Evolutionary conservation across 78 protist species (phyloP).

Genomic region (Dictyostelium intermedium): DNA sequence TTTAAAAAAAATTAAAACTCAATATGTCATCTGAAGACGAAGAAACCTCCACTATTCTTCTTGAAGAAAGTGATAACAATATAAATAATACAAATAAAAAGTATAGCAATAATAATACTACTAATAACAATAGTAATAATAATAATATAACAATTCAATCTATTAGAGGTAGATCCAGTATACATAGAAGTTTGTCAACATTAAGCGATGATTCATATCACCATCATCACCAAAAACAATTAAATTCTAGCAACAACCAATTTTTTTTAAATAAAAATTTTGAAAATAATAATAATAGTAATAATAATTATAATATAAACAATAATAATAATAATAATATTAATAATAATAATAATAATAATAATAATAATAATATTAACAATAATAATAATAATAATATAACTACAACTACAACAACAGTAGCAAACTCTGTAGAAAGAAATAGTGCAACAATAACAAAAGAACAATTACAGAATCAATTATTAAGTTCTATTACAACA

Average conservation of each 20-base stretch:
- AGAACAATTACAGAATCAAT: neutral
- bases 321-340: neutral
- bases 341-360: neutral
- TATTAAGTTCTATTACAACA: neutral
- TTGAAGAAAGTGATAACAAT: neutral
- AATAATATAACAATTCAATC: neutral
- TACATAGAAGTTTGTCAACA: conserved; percentile 4
- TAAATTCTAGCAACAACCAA: conserved; percentile 5
- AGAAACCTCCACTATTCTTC: neutral
- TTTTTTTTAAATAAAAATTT: neutral
- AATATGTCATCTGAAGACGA: neutral
- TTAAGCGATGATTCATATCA: conserved; percentile 13
- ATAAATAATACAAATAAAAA: neutral
- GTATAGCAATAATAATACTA: neutral
- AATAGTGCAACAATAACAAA: neutral
- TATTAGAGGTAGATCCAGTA: neutral
- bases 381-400: neutral
- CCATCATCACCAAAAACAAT: conserved; percentile 6
- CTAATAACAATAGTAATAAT: neutral
- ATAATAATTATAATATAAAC: neutral
- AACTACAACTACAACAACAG: neutral
- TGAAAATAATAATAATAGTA: neutral
- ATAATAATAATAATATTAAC: neutral
- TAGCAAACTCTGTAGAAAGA: neutral
- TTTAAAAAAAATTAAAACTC: neutral